These are phyloP conservation scores for Hypoxylon rickii DNA, from an alignment of 495 filamentous ascomycete species.

Conservation along the genomic window DNA sequence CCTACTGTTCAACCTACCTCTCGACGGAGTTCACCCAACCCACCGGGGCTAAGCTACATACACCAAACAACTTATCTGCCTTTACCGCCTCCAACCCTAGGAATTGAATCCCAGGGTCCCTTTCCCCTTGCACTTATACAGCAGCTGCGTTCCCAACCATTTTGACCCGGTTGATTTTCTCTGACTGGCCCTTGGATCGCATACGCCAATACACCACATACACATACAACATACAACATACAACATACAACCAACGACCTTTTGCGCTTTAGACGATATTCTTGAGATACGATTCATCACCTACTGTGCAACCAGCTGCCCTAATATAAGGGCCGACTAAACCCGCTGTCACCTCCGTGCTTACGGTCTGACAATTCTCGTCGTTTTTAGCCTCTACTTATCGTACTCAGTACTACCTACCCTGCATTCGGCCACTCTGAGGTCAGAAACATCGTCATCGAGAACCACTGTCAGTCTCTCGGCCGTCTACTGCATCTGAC, in stretches of 20 bases:
- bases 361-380: constrained; percentile 34
- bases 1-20: constrained; percentile 6
- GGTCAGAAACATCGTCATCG: constrained; percentile 31
- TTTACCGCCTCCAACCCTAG: constrained; percentile 31
- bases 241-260: constrained; percentile 6
- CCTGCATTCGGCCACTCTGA: constrained; percentile 26
- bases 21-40: constrained; percentile 29
- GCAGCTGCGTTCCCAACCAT: constrained; percentile 8
- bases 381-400: constrained; percentile 32
- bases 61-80: constrained; percentile 11
- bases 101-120: constrained; percentile 6
- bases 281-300: constrained; percentile 34
- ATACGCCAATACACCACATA: too few relatives aligned
- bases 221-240: not conserved
- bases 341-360: constrained; percentile 28
- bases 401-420: constrained; percentile 21
- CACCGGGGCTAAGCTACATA: constrained; percentile 25
- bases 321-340: constrained; percentile 31
- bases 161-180: constrained; percentile 9
- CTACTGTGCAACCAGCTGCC: constrained; percentile 20
- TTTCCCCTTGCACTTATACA: constrained; percentile 1
- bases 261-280: constrained; percentile 13
- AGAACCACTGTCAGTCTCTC: constrained; percentile 26
- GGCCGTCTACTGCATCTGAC: constrained; percentile 25
- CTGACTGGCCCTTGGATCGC: constrained; percentile 7